phyloP scores from a whole-genome alignment of 306 rosid species.

The cucumber (Cucumis sativus) region DNA sequence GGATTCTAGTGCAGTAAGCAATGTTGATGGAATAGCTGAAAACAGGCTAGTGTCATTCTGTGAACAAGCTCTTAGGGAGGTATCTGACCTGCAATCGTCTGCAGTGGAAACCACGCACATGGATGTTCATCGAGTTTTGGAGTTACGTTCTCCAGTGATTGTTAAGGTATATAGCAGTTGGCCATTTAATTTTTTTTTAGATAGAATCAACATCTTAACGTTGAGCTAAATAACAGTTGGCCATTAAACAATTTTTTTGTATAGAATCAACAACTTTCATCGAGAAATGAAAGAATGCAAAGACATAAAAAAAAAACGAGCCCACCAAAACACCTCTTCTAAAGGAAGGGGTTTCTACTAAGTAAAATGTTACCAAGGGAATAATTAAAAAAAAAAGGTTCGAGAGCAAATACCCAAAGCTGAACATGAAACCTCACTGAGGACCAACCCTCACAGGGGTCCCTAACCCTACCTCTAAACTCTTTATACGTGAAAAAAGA shows the following conservation, averaged over 20 bases:
- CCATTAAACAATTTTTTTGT: not conserved
- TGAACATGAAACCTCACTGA: too few relatives aligned
- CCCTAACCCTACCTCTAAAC: too few relatives aligned
- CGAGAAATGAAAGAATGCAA: too few relatives aligned
- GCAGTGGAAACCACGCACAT: conserved; percentile 66
- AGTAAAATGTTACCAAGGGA: too few relatives aligned
- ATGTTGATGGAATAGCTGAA: conserved; percentile 73
- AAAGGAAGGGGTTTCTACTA: too few relatives aligned
- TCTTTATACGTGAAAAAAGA: too few relatives aligned
- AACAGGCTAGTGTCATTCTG: conserved; percentile 83
- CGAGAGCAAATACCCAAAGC: too few relatives aligned
- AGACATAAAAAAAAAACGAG: too few relatives aligned
- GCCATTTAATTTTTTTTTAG: not conserved
- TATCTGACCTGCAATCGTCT: conserved; percentile 82
- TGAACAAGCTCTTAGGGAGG: conserved; percentile 86
- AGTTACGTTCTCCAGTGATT: conserved; percentile 81
- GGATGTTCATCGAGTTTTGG: conserved; percentile 85
- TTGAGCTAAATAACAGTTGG: conserved; percentile 43
- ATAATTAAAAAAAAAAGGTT: too few relatives aligned
- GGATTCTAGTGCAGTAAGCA: conserved; percentile 41
- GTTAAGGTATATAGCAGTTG: conserved; percentile 48
- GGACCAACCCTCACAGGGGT: too few relatives aligned
- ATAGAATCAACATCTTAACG: not conserved
- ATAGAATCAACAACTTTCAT: too few relatives aligned
- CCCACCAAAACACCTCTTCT: too few relatives aligned